Base-by-base conservation (phyloP, 371 early-diverging fungal species). In the Mucor velutinosus region DNA sequence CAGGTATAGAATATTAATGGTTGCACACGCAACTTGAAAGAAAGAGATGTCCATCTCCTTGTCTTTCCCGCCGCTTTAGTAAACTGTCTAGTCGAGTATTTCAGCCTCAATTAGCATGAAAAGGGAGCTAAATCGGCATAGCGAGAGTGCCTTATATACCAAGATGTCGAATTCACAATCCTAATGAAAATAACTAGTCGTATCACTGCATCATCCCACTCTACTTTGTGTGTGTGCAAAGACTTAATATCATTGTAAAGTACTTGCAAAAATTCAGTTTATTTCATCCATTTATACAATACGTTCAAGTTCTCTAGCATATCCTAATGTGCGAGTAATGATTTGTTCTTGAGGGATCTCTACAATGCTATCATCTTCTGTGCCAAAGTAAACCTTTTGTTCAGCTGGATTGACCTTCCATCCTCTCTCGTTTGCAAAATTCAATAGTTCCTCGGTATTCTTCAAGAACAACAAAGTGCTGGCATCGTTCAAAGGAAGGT, bases 271-370 rank as follows among this genome's bases (percentile, higher is more conserved):
- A 37, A 14, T 51, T 51, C 51, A 23, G 8, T 45, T 51, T 60
- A 41, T 27, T 27, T n/a, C n/a, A 27, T 21, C 27, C 35, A 39
- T 75, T 85, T 91, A 97, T 56, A 97, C 97, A 84, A 98, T 98
- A 66, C 95, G 92, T 79, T 98, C 99, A 69, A 98, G 86, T 83
- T 98, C 99, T 67, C 88, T 83, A 30, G 99, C 98, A 79, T 97
- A 98, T 21, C 85, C 74, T 74, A 97, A 81, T 19, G 92, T 87
- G 77, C 95, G 91, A 61, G 89, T 81, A 71, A 97, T 93, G 60
- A 96, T 91, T 67, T 86, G 87, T 59, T 90, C 89, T 32, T 94
- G 86, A 43, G 95, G 95, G 65, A 97, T 92, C 60, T 88, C 93
- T 60, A 78, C 80, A 64, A 83, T 79, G 76, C 77, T 83, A 55